Base-by-base conservation (phyloP, 805 yeast species). In the Schwanniomyces occidentalis region DNA sequence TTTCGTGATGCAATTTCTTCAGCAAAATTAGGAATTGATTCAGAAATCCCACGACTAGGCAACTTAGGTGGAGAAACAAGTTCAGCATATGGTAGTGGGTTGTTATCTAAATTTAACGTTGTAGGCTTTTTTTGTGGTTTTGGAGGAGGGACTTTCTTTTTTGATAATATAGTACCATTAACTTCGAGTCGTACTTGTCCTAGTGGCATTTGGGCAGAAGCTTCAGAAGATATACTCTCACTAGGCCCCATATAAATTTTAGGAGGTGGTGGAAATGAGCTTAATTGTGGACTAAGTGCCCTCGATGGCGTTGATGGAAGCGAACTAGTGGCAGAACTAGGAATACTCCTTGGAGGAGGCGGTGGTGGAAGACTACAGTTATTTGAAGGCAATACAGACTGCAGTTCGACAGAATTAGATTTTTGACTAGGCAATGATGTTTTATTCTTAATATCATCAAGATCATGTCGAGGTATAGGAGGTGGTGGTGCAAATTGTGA, bases 401-500 rank as follows among this genome's bases (percentile, higher is more conserved):
- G n/a, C n/a, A n/a, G n/a, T n/a, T n/a, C n/a, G n/a, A n/a, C n/a
- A n/a, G n/a, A n/a, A n/a, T n/a, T n/a, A n/a, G n/a, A n/a, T n/a
- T n/a, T n/a, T n/a, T n/a, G n/a, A n/a, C n/a, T n/a, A n/a, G n/a
- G n/a, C n/a, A n/a, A n/a, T n/a, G n/a, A n/a, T n/a, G n/a, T n/a
- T n/a, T n/a, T n/a, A n/a, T n/a, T n/a, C n/a, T n/a, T n/a, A n/a
- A n/a, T n/a, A n/a, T n/a, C n/a, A n/a, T n/a, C n/a, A n/a, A n/a
- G n/a, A n/a, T n/a, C n/a, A n/a, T n/a, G n/a, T n/a, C n/a, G 18
- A n/a, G 67, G 64, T 35, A 52, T 59, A 4, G 78, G 78, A 2
- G 75, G 75, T 6, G 77, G 76, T 2, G 76, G 71, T 1, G 70
- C 77, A 39, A 59, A 56, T 20, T 58, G 61, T 21, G 51, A 44